phyloP scores from a whole-genome alignment of 2,329 filamentous ascomycete species.

The Aspergillus sp. region DNA sequence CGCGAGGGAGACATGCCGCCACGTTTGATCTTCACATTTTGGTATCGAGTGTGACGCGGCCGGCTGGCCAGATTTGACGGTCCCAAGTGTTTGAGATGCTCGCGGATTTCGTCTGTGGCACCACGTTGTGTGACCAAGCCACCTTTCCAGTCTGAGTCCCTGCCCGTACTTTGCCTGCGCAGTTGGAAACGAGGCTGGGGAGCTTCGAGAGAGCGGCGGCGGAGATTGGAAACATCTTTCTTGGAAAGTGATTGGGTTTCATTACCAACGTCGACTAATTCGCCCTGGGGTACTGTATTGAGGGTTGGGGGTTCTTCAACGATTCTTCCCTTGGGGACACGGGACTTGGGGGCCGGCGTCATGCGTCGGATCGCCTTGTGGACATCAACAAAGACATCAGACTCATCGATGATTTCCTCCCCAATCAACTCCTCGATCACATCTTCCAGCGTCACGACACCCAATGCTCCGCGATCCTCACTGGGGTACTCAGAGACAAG shows the following conservation, averaged over 20 bases:
- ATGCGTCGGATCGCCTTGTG: slow-evolving; percentile 94
- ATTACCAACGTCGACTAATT: slow-evolving; percentile 43
- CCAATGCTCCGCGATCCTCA: slow-evolving; percentile 82
- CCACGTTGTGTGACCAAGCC: slow-evolving; percentile 41
- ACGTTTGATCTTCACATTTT: slow-evolving; percentile 60
- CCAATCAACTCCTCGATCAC: slow-evolving; percentile 98
- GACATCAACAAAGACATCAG: slow-evolving; percentile 95
- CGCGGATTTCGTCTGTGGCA: slow-evolving; percentile 48
- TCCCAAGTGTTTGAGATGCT: slow-evolving; percentile 58
- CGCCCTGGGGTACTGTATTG: slow-evolving; percentile 24
- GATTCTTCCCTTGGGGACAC: slow-evolving; percentile 53
- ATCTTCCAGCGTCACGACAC: slow-evolving; percentile 93
- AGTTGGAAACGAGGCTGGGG: slow-evolving; percentile 36
- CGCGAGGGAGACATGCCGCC: slow-evolving; percentile 33
- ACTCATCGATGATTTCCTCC: slow-evolving; percentile 99
- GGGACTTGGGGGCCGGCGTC: slow-evolving; percentile 72
- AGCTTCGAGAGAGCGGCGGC: slow-evolving; percentile 29
- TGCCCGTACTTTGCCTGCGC: slow-evolving; percentile 28
- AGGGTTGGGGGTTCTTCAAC: slow-evolving; percentile 41
- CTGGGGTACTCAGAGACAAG: slow-evolving; percentile 85
- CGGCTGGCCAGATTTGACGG: slow-evolving; percentile 57
- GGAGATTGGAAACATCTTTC: slow-evolving; percentile 11
- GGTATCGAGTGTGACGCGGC: slow-evolving; percentile 55
- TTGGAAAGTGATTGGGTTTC: slow-evolving; percentile 24
- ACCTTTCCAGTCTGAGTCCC: slow-evolving; percentile 20